phyloP scores from a whole-genome alignment of 2,329 filamentous ascomycete species.

The Sporothrix globosa region DNA sequence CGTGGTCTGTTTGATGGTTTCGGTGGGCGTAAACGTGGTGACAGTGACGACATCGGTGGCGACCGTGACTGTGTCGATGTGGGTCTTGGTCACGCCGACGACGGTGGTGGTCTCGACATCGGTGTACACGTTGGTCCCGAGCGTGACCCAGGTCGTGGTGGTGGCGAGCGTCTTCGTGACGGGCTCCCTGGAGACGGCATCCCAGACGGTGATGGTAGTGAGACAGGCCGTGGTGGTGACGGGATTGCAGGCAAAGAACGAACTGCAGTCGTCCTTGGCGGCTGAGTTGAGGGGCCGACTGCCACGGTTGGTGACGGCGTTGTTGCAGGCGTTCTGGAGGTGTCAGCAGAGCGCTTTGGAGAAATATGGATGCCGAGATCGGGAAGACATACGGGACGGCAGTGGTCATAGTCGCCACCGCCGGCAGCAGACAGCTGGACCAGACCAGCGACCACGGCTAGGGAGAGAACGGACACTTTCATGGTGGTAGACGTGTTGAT shows the following conservation, averaged over 20 bases:
- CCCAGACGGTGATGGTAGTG: not conserved
- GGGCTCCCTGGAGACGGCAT: not conserved
- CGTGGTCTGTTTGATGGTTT: not conserved
- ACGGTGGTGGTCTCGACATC: conserved; percentile 3
- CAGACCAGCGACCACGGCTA: conserved; percentile 24
- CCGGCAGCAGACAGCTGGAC: conserved; percentile 19
- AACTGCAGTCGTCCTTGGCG: conserved; percentile 33
- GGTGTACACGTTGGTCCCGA: not conserved
- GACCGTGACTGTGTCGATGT: not conserved
- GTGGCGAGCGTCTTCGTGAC: conserved; percentile 23
- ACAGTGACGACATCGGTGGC: not conserved
- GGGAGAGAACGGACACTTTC: not conserved
- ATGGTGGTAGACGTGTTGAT: conserved; percentile 11
- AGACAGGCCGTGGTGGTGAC: conserved; percentile 3
- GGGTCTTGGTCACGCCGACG: conserved; percentile 12
- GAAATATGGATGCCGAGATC: too few relatives aligned
- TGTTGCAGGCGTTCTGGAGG: conserved; percentile 34
- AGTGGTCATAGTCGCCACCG: conserved; percentile 23
- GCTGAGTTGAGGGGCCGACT: not conserved
- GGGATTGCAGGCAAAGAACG: conserved; percentile 29
- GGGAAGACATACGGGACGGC: conserved; percentile 13
- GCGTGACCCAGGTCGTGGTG: not conserved
- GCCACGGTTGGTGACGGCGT: conserved; percentile 27
- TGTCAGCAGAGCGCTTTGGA: not conserved
- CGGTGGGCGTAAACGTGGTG: not conserved